Evolutionary conservation across 1,284 basidiomycete genomes (phyloP), one percentile per base, ranked within the genome.

Genomic region (Ustilago shanxiensis): DNA sequence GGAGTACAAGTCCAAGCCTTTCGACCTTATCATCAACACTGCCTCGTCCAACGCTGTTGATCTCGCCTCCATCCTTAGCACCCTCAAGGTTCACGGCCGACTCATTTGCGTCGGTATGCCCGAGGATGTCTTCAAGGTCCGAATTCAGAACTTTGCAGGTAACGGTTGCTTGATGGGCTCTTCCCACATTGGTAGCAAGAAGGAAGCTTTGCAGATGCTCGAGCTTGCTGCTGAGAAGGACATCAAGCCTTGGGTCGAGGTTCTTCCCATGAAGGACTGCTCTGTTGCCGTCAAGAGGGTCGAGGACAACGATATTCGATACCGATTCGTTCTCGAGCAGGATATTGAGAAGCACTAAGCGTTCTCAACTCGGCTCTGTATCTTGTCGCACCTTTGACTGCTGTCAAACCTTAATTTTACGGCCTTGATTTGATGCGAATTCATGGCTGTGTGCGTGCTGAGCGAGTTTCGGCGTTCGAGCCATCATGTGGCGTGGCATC

Each of bases 21-120:
- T 92, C 31, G 91, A 92, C 85, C 82, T 92, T 33, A 91, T 93
- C 79, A 87, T 92, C 78, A 90, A 89, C 58, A 89, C 88, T 16
- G 85, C 88, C 26, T 87, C 87, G 54, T 87, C 87, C 52, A 83
- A 85, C 77, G 83, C 85, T 24, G 83, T 88, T 24, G 88, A 88
- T 7, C 76, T 89, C 41, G 77, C 85, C 58, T 87, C 88, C 54
- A 88, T 89, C 75, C 81, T 90, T 41, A 86, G 87, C 24, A 88
- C 87, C 60, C 87, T 90, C 66, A 88, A 87, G 86, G 88, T 91
- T 58, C 88, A 90, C 85, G 88, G 89, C 75, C 84, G 88, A 72
- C 86, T 91, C 66, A 88, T 91, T 67, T 89, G 89, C 59, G 89
- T 90, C 44, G 90, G 89, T 10, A 86, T 91, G 52, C 89, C 90